Base-by-base conservation (phyloP, 2,329 filamentous ascomycete genomes). In the Nothomitra cinnamomea region DNA sequence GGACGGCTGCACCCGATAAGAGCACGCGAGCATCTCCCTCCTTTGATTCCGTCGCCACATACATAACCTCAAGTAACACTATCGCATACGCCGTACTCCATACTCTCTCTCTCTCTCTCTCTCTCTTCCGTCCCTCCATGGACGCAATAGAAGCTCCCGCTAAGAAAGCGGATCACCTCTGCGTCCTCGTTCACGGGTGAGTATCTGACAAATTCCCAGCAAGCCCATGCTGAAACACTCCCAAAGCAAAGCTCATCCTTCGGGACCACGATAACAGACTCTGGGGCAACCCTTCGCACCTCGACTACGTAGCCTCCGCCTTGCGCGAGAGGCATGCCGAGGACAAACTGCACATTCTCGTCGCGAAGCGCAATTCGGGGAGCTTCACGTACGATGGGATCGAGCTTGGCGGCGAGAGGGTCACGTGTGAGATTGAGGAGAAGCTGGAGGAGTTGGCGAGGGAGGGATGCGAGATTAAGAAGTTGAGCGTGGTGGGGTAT, bases 401-500 rank as follows among this genome's bases (percentile, higher is more conserved):
- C 63, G 81, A 84, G 64, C 71, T 74, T 2, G 79, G 80, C 58
- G 81, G 80, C 60, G 80, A 84, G 69, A 75, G 80, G 47, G 76
- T 84, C 6, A 82, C 79, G 59, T 68, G 73, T 56, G 80, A 84
- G 68, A 82, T 84, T 55, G 78, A 83, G 62, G 74, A 83, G 59
- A 74, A 81, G 60, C 64, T 84, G 54, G 72, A 74, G 54, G 64
- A 66, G 45, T 74, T 81, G 52, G 74, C 77, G 50, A 69, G 69
- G 42, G 70, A 73, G 25, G 89, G 87, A 21, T 78, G 83, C 59
- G 75, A 78, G 42, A 83, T 95, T 61, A 82, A 70, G 49, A 94
- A 88, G 68, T 72, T 96, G 58, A 95, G 88, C 65, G 73, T 96
- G 41, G 76, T 90, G 43, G 90, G 90, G 40, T 95, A 96, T 66